Base-by-base conservation (phyloP, 1,139 yeast species). In the Yamadazyma atmosphaerica region DNA sequence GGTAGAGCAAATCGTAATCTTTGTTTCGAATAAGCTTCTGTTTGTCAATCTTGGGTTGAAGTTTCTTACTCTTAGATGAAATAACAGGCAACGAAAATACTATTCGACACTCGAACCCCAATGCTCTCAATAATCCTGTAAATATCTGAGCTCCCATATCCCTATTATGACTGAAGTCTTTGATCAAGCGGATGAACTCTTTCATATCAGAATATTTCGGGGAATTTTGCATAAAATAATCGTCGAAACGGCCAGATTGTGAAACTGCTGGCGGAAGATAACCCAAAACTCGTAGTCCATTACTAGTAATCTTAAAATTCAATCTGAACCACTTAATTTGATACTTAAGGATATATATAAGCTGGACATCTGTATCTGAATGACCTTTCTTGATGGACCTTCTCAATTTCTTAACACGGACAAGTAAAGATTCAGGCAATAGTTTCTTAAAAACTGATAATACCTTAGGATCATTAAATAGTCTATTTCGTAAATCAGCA, bases 131-230 rank as follows among this genome's bases (percentile, higher is more conserved):
- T 4, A 66, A 24, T 3, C 63, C 62, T 1, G 70, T 64, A 34
- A 66, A 63, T 6, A 68, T 31, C 34, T 64, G 71, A 1, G 72
- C 71, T 0, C 60, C 72, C 4, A 63, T 55, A 42, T 68, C 74
- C 41, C 73, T 44, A 43, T 66, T 66, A 40, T 65, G 71, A 23
- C 50, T 48, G 37, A 67, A 63, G 22, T 44, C 50, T 39, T 57
- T 60, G 15, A 63, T 45, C 1, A 55, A 44, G 4, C 49, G 33
- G 0, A 50, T 13, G 13, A 61, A 44, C 7, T 55, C 56, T 2
- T 42, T 19, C 2, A 45, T 35, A 12, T 44, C 37, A 1, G 35
- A 15, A 2, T 47, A 27, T 11, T 51, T 49, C 0, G 58, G 45
- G 3, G 63, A 39, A 17, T 49, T 48, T 4, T 47, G 42, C 5